phyloP scores from a whole-genome alignment of 495 filamentous ascomycete species.

The Aspergillus wentii region DNA sequence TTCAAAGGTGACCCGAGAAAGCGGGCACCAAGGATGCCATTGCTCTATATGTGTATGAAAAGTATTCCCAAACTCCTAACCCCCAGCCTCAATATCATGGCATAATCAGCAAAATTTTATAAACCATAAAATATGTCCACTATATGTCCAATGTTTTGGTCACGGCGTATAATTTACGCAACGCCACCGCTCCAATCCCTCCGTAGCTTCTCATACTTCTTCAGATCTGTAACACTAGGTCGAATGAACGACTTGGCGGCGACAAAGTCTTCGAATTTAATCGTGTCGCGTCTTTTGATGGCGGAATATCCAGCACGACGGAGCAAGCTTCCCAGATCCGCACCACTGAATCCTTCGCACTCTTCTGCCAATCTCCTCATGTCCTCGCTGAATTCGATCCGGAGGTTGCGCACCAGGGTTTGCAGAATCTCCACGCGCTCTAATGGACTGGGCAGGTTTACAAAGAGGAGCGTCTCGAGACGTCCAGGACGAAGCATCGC shows the following conservation, averaged over 20 bases:
- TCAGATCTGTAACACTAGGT: constrained; percentile 74
- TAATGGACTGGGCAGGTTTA: constrained; percentile 73
- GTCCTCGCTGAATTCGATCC: constrained; percentile 43
- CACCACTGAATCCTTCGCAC: constrained; percentile 85
- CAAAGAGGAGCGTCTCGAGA: constrained; percentile 83
- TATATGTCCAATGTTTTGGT: constrained; percentile 3
- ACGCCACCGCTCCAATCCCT: constrained; percentile 42
- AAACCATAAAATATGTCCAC: background rate
- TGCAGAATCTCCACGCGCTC: constrained; percentile 84
- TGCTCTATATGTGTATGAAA: too few species aligned
- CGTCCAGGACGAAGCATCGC: constrained; percentile 92
- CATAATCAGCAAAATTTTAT: too few species aligned
- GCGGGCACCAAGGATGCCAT: too few species aligned
- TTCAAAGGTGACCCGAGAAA: too few species aligned
- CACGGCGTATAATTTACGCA: constrained; percentile 11
- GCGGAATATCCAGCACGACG: constrained; percentile 73
- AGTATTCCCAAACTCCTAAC: too few species aligned
- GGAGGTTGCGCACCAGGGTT: constrained; percentile 66
- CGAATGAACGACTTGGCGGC: constrained; percentile 64
- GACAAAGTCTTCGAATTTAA: constrained; percentile 73
- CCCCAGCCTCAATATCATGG: background rate
- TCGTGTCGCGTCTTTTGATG: constrained; percentile 56
- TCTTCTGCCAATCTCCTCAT: constrained; percentile 57
- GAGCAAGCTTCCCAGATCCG: constrained; percentile 76
- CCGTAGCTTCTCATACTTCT: constrained; percentile 61